Conservation (phyloP, 306 rosid genomes). For the Trifolium subterraneum region DNA sequence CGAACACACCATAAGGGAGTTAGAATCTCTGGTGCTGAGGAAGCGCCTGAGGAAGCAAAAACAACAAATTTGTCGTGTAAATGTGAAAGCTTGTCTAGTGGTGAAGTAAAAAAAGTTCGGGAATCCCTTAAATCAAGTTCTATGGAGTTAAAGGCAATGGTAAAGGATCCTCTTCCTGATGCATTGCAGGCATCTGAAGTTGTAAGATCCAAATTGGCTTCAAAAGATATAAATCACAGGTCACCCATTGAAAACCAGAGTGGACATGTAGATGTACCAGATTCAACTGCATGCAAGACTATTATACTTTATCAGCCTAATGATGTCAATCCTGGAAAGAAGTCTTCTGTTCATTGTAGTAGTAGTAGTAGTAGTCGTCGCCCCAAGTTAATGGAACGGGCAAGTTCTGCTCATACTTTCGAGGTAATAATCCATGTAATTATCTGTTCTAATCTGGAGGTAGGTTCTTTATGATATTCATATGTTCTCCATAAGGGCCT, state of each 20-base stretch:
- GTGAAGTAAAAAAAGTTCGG: slow-evolving; percentile 55
- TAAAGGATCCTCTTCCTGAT: slow-evolving; percentile 81
- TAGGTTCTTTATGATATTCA: slow-evolving; percentile 31
- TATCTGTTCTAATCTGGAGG: slow-evolving; percentile 25
- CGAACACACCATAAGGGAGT: slow-evolving; percentile 53
- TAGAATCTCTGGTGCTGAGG: slow-evolving; percentile 54
- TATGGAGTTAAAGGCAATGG: slow-evolving; percentile 58
- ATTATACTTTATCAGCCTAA: slow-evolving; percentile 41
- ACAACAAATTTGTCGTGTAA: slow-evolving; percentile 6
- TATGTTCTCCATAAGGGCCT: slow-evolving; percentile 30
- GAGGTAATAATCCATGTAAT: slow-evolving; percentile 60
- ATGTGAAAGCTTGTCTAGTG: slow-evolving; percentile 39
- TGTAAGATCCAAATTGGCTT: slow-evolving; percentile 52
- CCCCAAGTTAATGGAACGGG: slow-evolving; percentile 65
- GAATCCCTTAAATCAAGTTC: slow-evolving; percentile 75
- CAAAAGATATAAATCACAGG: slow-evolving; percentile 38
- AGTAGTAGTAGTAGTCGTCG: slow-evolving; percentile 35
- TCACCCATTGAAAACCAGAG: slow-evolving; percentile 46
- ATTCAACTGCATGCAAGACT: slow-evolving; percentile 42
- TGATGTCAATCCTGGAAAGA: slow-evolving; percentile 44
- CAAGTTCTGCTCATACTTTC: slow-evolving; percentile 50
- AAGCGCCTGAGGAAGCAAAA: slow-evolving; percentile 52
- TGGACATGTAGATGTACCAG: slow-evolving; percentile 33
- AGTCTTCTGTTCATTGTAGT: slow-evolving; percentile 39
- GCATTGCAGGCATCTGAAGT: slow-evolving; percentile 58